Evolutionary conservation across 345 rosid species (phyloP).

Genomic region (Eucalyptus tenuipes): DNA sequence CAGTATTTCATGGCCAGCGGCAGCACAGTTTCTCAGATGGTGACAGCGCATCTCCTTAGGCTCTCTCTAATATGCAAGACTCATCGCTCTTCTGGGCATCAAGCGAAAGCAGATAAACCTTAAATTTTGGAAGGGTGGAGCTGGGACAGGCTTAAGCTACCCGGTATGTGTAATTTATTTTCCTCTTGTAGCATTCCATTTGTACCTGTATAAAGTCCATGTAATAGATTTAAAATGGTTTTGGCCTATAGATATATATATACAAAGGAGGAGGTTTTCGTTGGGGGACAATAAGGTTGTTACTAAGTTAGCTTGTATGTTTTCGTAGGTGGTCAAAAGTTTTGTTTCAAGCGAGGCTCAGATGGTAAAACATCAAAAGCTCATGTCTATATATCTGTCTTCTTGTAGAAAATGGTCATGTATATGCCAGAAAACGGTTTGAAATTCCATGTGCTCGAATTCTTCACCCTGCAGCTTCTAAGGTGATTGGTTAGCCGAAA

Average conservation of each 20-base stretch:
- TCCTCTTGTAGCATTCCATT: background rate
- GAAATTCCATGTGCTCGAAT: background rate
- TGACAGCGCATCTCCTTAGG: conserved; percentile 37
- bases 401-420: background rate
- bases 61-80: background rate
- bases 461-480: background rate
- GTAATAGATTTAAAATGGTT: conserved; percentile 17
- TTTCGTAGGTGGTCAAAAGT: background rate
- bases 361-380: background rate
- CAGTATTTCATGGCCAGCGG: conserved; percentile 24
- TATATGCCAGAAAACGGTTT: background rate
- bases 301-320: background rate
- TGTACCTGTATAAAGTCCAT: conserved; percentile 31
- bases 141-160: conserved; percentile 1
- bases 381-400: background rate
- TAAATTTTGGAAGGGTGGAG: background rate
- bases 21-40: conserved; percentile 47
- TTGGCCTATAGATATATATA: conserved; percentile 25
- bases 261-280: conserved; percentile 2
- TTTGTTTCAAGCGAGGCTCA: background rate
- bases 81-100: background rate
- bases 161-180: conserved; percentile 5
- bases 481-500: background rate
- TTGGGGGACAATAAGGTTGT: conserved; percentile 3
- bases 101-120: background rate